Evolutionary conservation across 202 grass and related monocot species (phyloP).

Genomic region (Sporobolus alterniflorus): DNA sequence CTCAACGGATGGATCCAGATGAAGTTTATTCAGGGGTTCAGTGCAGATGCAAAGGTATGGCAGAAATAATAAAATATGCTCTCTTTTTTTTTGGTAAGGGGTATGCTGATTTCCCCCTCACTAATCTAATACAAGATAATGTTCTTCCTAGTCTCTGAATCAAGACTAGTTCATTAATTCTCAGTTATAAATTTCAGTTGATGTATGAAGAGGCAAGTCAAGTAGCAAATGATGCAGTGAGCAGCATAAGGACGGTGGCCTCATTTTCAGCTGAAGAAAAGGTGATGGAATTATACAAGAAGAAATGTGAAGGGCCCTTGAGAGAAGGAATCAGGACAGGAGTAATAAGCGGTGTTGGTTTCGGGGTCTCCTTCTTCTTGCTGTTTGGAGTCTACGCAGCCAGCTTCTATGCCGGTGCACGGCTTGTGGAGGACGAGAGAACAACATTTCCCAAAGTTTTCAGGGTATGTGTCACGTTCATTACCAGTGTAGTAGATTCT

Average conservation of each 20-base stretch:
- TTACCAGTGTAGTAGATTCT: neutral
- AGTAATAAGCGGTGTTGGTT: conserved; percentile 69
- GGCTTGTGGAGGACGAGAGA: conserved; percentile 57
- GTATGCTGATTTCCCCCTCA: no score
- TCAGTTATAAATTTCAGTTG: conserved; percentile 47
- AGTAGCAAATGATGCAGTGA: conserved; percentile 87
- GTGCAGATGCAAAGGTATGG: conserved; percentile 84
- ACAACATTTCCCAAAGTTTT: conserved; percentile 86
- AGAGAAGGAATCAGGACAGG: conserved; percentile 72
- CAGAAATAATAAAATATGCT: neutral
- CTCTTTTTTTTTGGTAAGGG: no score
- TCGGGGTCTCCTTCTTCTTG: conserved; percentile 77
- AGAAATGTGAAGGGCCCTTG: conserved; percentile 76
- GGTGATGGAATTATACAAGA: conserved; percentile 77
- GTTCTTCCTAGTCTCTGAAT: neutral
- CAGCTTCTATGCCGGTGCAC: conserved; percentile 90
- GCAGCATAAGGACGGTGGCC: conserved; percentile 86
- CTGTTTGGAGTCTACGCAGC: conserved; percentile 61
- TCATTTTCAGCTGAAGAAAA: conserved; percentile 93
- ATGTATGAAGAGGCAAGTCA: conserved; percentile 97
- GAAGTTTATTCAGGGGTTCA: conserved; percentile 91
- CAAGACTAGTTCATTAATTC: conserved; percentile 7
- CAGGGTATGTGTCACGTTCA: conserved; percentile 50
- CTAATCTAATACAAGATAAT: no score
- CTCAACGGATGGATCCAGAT: conserved; percentile 84